A percentile compares a stretch with the other conserved stretches of the same genome.
Evolutionary conservation across 2,329 filamentous ascomycete genomes (phyloP).

Genomic region (Nemania abortiva): DNA sequence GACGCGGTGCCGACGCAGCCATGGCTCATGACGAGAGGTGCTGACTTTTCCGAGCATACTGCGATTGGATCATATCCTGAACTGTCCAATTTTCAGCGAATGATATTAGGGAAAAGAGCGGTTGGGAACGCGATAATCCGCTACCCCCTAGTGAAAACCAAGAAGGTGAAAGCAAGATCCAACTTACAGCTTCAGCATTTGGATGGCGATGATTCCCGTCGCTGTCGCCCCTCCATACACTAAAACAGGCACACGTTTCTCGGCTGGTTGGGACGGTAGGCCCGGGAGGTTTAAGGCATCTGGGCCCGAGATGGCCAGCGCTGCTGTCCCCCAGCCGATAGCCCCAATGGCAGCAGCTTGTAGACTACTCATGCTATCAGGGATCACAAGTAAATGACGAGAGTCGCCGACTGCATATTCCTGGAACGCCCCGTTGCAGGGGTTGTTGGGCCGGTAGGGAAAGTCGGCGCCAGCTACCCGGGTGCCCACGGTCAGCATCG

Average conservation of each 20-base stretch:
- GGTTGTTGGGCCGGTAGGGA: too few species aligned
- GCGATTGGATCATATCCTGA: neutral
- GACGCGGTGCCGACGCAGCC: neutral
- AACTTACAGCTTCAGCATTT: conserved; percentile 7
- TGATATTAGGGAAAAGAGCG: too few species aligned
- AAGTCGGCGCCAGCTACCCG: too few species aligned
- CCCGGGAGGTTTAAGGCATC: neutral
- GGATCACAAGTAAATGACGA: neutral
- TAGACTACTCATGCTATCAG: neutral
- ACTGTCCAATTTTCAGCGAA: neutral
- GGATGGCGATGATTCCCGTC: conserved; percentile 1
- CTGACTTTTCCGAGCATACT: neutral
- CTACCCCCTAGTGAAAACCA: too few species aligned
- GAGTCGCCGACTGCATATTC: neutral
- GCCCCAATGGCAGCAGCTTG: neutral
- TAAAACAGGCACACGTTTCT: neutral
- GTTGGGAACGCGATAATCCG: too few species aligned
- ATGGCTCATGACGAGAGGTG: neutral
- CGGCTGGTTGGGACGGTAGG: neutral
- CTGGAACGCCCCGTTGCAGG: neutral
- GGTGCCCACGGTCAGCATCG: too few species aligned
- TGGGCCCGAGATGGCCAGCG: neutral
- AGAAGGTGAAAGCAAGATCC: too few species aligned
- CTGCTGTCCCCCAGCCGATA: neutral
- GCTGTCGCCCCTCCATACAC: conserved; percentile 4